Evolutionary conservation across 2,329 filamentous ascomycete species (phyloP).

Genomic region (Phaeomoniella chlamydospora): DNA sequence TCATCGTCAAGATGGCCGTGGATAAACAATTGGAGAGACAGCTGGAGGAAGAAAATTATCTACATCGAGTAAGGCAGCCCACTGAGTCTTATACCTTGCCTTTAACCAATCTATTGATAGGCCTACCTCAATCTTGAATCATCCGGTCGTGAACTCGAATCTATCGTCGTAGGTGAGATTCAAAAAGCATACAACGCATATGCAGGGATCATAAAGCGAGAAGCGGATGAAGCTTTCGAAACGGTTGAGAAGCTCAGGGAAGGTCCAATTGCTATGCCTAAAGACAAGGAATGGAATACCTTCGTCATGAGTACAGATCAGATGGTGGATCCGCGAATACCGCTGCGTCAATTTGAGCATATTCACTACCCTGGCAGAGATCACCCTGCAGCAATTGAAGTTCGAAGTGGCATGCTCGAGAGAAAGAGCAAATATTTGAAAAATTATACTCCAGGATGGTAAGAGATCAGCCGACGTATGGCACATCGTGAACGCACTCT

Average conservation of each 20-base stretch:
- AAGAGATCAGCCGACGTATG: conserved; percentile 20
- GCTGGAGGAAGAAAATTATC: conserved; percentile 92
- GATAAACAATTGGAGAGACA: conserved; percentile 86
- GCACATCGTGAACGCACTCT: conserved; percentile 3
- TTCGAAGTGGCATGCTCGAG: conserved; percentile 81
- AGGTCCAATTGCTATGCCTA: conserved; percentile 83
- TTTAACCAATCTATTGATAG: conserved; percentile 28
- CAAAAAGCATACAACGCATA: conserved; percentile 96
- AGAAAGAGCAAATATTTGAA: conserved; percentile 98
- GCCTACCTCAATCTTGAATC: conserved; percentile 89
- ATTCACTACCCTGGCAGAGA: conserved; percentile 87
- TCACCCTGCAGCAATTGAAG: conserved; percentile 68
- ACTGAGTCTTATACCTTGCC: background rate
- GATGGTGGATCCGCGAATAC: conserved; percentile 72
- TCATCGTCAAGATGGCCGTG: conserved; percentile 69
- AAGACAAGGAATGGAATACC: conserved; percentile 77
- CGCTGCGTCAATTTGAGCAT: conserved; percentile 62
- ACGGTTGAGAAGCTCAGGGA: conserved; percentile 67
- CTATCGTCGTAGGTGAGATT: conserved; percentile 92
- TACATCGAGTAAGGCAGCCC: conserved; percentile 59
- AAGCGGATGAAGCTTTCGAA: conserved; percentile 67
- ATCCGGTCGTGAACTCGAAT: conserved; percentile 86
- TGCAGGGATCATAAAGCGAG: conserved; percentile 77
- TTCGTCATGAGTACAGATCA: conserved; percentile 72
- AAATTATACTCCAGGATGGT: conserved; percentile 93